These are phyloP conservation scores for Coemansia guatemalensis DNA, from an alignment of 192 early-diverging fungal species.

Conservation along the genomic window DNA sequence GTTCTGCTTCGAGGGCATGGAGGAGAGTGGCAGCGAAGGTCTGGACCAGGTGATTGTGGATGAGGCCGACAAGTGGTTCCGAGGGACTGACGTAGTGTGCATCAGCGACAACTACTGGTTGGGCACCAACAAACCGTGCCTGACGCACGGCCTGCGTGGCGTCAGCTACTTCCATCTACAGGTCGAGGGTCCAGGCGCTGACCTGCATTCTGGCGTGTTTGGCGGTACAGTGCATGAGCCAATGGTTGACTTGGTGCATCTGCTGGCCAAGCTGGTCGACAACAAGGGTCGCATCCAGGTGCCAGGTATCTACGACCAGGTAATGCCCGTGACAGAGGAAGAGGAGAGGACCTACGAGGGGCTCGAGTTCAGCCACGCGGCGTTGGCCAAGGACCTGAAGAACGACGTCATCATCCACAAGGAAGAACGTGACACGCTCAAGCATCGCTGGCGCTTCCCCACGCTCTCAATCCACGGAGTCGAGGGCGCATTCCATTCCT, in stretches of 20 bases:
- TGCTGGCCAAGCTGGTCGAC: conserved; percentile 83
- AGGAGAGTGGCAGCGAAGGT: conserved; percentile 88
- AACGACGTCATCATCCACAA: conserved; percentile 74
- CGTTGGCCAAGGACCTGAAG: conserved; percentile 72
- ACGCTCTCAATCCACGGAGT: conserved; percentile 96
- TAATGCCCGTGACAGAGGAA: conserved; percentile 77
- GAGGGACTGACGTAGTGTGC: conserved; percentile 91
- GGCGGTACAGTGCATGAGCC: conserved; percentile 95
- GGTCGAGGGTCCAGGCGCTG: conserved; percentile 80
- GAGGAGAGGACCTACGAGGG: conserved; percentile 81
- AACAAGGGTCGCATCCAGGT: conserved; percentile 87
- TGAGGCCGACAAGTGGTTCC: conserved; percentile 91
- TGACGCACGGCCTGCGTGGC: conserved; percentile 94
- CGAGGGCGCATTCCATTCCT: conserved; percentile 92
- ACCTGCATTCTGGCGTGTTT: conserved; percentile 97
- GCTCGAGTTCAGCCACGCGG: conserved; percentile 69
- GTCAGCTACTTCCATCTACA: conserved; percentile 65
- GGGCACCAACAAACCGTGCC: conserved; percentile 92
- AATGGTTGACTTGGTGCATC: conserved; percentile 89
- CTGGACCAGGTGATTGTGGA: conserved; percentile 82
- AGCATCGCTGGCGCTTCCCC: conserved; percentile 93
- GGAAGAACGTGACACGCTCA: conserved; percentile 75
- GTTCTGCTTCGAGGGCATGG: conserved; percentile 98
- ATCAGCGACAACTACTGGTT: conserved; percentile 99
- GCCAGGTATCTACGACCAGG: conserved; percentile 90